These are phyloP conservation scores for Cicer bijugum DNA, from an alignment of 306 rosid species.

Conservation along the genomic window DNA sequence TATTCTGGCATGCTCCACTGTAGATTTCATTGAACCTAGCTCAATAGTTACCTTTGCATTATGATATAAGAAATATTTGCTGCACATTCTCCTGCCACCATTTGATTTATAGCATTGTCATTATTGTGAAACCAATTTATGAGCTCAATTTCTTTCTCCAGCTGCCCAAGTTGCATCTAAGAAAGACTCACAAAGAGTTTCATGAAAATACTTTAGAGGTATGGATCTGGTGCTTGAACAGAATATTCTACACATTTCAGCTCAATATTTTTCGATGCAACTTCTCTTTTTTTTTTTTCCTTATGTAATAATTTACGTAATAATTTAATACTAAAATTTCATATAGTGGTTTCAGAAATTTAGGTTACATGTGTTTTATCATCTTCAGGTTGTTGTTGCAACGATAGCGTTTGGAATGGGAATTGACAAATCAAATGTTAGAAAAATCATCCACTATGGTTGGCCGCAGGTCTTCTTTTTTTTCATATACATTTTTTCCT, in stretches of 20 bases:
- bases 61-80: conserved; percentile 24
- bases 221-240: conserved; percentile 42
- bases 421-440: conserved; percentile 86
- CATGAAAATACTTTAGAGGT: conserved; percentile 87
- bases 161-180: conserved; percentile 80
- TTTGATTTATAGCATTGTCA: conserved; percentile 32
- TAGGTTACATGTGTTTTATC: conserved; percentile 9
- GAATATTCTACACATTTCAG: not conserved
- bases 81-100: conserved; percentile 17
- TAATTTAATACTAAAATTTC: not conserved
- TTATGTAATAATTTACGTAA: too few species aligned
- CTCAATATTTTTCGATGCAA: not conserved
- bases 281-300: not conserved
- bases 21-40: conserved; percentile 40
- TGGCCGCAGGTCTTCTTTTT: conserved; percentile 85
- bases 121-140: conserved; percentile 40
- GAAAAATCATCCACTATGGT: conserved; percentile 94
- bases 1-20: conserved; percentile 2
- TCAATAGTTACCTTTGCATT: conserved; percentile 11
- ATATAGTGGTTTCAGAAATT: conserved; percentile 27
- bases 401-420: conserved; percentile 99
- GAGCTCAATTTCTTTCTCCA: conserved; percentile 56
- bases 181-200: conserved; percentile 86
- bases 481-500: conserved; percentile 26
- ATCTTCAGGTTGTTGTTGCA: conserved; percentile 86